phyloP scores from a whole-genome alignment of 2,329 filamentous ascomycete species.

The Fusarium guadeloupense region DNA sequence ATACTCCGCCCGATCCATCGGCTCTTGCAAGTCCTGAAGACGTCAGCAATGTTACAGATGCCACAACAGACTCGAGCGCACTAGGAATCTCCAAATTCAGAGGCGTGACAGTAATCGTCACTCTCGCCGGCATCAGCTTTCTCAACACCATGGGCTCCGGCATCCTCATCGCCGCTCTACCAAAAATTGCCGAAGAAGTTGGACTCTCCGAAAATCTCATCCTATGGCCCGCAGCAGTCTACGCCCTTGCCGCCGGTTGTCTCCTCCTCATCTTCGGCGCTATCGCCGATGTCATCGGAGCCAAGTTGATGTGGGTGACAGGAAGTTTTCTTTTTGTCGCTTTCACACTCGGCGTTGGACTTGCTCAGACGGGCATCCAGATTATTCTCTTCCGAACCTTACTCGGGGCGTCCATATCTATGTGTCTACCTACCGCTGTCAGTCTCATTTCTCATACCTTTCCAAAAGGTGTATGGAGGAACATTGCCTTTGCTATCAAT shows the following conservation, averaged over 20 bases:
- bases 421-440: slow-evolving; percentile 51
- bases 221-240: slow-evolving; percentile 37
- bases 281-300: slow-evolving; percentile 50
- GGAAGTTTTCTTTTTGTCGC: slow-evolving; percentile 47
- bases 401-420: slow-evolving; percentile 49
- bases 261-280: slow-evolving; percentile 50
- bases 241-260: slow-evolving; percentile 31
- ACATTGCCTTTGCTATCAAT: slow-evolving; percentile 55
- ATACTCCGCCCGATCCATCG: not conserved
- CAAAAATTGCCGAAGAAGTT: slow-evolving; percentile 32
- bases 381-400: slow-evolving; percentile 51
- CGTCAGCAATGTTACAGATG: not conserved
- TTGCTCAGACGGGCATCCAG: slow-evolving; percentile 48
- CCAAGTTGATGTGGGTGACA: slow-evolving; percentile 47
- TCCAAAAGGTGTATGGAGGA: slow-evolving; percentile 49
- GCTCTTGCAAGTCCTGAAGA: not conserved
- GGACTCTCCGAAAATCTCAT: slow-evolving; percentile 32
- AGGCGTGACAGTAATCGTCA: slow-evolving; percentile 20
- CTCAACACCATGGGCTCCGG: slow-evolving; percentile 42
- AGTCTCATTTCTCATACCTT: slow-evolving; percentile 51
- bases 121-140: slow-evolving; percentile 33
- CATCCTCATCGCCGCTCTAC: slow-evolving; percentile 36
- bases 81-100: slow-evolving; percentile 16
- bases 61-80: not conserved
- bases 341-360: slow-evolving; percentile 48